These are phyloP conservation scores for Bretschneidera sinensis DNA, from an alignment of 345 rosid species.

Conservation along the genomic window DNA sequence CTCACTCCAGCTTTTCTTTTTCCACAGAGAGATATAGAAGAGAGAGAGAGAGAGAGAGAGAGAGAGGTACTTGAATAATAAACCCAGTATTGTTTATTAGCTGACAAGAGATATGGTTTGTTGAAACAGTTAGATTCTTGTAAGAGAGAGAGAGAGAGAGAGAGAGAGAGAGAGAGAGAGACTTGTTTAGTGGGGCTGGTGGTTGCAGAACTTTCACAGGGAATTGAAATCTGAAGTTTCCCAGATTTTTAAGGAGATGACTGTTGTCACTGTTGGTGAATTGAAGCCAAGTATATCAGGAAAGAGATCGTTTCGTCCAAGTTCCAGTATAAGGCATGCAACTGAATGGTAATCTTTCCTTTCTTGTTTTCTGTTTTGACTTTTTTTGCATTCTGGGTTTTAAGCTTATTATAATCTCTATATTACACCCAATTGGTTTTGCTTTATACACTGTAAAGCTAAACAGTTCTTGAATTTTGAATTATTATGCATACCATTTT, in stretches of 20 bases:
- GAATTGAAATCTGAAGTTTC: slow-evolving; percentile 8
- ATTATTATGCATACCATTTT: neutral
- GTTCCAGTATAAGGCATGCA: slow-evolving; percentile 88
- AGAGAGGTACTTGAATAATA: slow-evolving; percentile 3
- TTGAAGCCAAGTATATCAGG: slow-evolving; percentile 80
- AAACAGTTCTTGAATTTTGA: too few species aligned
- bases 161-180: too few species aligned
- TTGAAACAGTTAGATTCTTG: neutral
- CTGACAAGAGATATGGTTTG: neutral
- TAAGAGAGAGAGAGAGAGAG: slow-evolving; percentile 10
- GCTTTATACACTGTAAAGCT: neutral
- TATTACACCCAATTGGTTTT: too few species aligned
- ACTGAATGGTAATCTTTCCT: slow-evolving; percentile 70
- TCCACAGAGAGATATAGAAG: neutral
- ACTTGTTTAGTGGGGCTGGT: neutral
- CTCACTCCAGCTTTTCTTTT: slow-evolving; percentile 28
- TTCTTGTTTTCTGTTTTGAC: slow-evolving; percentile 1
- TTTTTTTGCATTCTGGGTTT: too few species aligned
- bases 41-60: slow-evolving; percentile 5
- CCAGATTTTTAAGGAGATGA: slow-evolving; percentile 40
- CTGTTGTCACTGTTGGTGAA: slow-evolving; percentile 71
- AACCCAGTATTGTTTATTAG: neutral
- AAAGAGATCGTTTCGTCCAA: slow-evolving; percentile 84
- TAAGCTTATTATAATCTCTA: too few species aligned
- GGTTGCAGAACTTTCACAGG: slow-evolving; percentile 17